Conservation (phyloP, 2,329 filamentous ascomycete genomes). For the Ophiocordyceps polyrhachis-furcata region DNA sequence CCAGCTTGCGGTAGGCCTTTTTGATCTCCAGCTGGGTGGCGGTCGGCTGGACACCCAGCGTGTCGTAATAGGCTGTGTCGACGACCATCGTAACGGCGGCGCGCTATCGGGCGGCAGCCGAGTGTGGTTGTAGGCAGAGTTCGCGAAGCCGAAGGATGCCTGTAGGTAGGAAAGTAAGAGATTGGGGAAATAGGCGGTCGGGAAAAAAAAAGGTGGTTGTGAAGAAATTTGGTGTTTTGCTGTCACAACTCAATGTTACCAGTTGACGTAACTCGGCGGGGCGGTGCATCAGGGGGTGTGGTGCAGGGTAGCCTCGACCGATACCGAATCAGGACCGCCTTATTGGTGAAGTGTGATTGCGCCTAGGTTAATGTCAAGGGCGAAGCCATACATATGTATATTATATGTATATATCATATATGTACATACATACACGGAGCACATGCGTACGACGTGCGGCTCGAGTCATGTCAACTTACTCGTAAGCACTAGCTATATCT, state of each 20-base stretch:
- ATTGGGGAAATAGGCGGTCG: background rate
- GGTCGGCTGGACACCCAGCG: conserved; percentile 64
- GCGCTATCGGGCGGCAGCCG: background rate
- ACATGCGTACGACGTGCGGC: no score
- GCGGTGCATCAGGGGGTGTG: background rate
- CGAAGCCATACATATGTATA: no score
- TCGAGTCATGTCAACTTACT: no score
- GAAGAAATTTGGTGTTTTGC: background rate
- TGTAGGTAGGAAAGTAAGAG: background rate
- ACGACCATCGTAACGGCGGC: conserved; percentile 48
- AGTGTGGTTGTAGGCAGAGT: background rate
- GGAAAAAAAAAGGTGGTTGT: background rate
- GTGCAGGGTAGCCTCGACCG: background rate
- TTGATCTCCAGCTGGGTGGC: conserved; percentile 89
- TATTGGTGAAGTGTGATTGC: no score
- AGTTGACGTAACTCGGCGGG: background rate
- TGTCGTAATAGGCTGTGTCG: conserved; percentile 79
- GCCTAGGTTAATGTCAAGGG: no score
- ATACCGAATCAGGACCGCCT: conserved; percentile 5
- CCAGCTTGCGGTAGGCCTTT: conserved; percentile 87
- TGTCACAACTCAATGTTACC: background rate
- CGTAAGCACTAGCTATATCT: background rate
- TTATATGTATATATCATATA: no score
- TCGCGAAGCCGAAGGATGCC: background rate
- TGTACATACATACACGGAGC: no score